These are phyloP conservation scores for Inga leiocalycina DNA, from an alignment of 306 rosid species.

Conservation along the genomic window DNA sequence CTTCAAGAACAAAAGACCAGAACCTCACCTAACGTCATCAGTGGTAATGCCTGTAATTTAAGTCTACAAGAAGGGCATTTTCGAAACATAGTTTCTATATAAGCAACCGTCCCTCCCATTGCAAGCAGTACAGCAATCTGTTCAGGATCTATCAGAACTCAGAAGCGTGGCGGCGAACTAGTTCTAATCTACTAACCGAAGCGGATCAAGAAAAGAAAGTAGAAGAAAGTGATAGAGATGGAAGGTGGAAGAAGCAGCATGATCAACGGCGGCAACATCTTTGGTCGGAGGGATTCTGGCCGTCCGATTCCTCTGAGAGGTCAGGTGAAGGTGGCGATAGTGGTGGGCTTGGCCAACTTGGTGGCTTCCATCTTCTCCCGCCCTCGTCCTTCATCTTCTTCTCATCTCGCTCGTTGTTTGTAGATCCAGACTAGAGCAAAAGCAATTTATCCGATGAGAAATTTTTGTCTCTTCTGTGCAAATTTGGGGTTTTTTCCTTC, in stretches of 20 bases:
- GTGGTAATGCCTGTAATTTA: not conserved
- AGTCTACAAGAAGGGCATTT: not conserved
- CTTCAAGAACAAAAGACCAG: not conserved
- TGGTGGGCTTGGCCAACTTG: conserved; percentile 65
- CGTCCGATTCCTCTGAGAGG: conserved; percentile 75
- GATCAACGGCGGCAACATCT: conserved; percentile 40
- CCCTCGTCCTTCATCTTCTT: conserved; percentile 1
- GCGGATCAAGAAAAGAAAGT: not conserved
- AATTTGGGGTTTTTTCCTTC: not conserved
- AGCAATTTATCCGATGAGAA: not conserved
- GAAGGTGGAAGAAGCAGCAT: conserved; percentile 41
- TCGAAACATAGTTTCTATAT: not conserved
- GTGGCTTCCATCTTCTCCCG: conserved; percentile 72
- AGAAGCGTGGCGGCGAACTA: not conserved
- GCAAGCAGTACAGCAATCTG: not conserved
- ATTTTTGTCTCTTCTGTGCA: conserved; percentile 32
- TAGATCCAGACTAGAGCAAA: not conserved
- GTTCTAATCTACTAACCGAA: not conserved
- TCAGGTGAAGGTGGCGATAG: conserved; percentile 63
- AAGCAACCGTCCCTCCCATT: not conserved
- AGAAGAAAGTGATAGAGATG: conserved; percentile 24
- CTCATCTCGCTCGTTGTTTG: conserved; percentile 1
- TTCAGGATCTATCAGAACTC: not conserved
- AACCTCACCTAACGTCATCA: not conserved
- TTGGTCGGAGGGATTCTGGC: conserved; percentile 33